These are phyloP conservation scores for Hsuehochloa calcarea DNA, from an alignment of 176 grass and related monocot genomes.

Conservation along the genomic window DNA sequence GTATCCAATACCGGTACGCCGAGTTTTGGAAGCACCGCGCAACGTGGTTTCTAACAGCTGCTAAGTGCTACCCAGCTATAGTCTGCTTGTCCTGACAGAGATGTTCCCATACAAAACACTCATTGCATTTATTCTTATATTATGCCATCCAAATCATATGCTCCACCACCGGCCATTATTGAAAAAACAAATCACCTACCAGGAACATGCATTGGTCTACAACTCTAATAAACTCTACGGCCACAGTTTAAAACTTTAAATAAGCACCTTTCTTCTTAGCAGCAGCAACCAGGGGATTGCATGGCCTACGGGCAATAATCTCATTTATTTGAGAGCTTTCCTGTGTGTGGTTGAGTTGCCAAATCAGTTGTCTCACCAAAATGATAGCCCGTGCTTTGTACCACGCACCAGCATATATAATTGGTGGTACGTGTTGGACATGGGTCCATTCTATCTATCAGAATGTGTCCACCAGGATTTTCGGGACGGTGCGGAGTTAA, in stretches of 20 bases:
- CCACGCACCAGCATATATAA: background rate
- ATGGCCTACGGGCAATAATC: background rate
- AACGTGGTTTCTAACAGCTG: background rate
- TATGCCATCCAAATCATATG: background rate
- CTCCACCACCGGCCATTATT: background rate
- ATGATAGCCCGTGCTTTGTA: conserved; percentile 24
- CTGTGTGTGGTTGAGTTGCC: background rate
- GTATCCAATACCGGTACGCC: too few relatives aligned
- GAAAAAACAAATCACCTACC: background rate
- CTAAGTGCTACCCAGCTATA: background rate
- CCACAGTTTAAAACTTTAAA: background rate
- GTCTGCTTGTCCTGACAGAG: background rate
- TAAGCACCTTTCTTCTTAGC: background rate
- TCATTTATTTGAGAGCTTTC: conserved; percentile 7
- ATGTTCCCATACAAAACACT: background rate
- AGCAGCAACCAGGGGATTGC: background rate
- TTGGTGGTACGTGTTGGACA: background rate
- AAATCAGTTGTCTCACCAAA: background rate
- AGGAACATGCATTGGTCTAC: background rate
- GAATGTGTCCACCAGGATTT: background rate
- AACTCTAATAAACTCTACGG: background rate
- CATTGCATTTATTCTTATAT: background rate
- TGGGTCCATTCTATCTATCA: background rate
- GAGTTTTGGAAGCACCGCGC: too few relatives aligned
- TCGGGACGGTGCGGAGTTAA: too few relatives aligned